phyloP scores from a whole-genome alignment of 1,284 basidiomycete species.

The Ceratobasidium sp. region DNA sequence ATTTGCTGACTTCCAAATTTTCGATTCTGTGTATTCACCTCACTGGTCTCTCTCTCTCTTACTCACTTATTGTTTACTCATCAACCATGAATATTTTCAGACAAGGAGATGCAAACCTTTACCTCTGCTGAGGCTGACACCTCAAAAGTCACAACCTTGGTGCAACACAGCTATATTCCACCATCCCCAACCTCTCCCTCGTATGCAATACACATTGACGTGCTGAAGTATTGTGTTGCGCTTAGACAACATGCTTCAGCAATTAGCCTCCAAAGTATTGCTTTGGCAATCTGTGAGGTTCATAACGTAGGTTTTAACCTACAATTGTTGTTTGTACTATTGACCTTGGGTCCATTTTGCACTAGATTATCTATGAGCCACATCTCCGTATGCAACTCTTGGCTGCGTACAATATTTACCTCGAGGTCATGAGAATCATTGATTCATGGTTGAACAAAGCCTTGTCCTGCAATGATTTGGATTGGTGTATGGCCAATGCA shows the following conservation, averaged over 20 bases:
- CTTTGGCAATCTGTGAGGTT: conserved; percentile 4
- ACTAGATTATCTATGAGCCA: neutral
- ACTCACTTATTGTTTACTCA: neutral
- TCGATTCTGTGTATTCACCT: conserved; percentile 12
- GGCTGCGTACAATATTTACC: conserved; percentile 37
- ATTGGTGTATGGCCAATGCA: conserved; percentile 41
- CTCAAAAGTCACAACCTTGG: neutral
- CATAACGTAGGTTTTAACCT: neutral
- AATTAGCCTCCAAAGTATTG: conserved; percentile 1
- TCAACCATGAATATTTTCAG: neutral
- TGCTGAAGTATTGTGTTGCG: neutral
- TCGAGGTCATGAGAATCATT: conserved; percentile 29
- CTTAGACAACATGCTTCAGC: neutral
- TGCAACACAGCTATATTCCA: neutral
- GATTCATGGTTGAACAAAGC: conserved; percentile 13
- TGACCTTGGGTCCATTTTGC: neutral
- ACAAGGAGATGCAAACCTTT: neutral
- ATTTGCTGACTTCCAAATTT: neutral
- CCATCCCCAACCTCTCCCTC: conserved; percentile 6
- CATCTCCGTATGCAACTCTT: conserved; percentile 39
- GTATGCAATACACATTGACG: conserved; percentile 3
- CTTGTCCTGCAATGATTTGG: conserved; percentile 7
- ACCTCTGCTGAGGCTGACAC: neutral
- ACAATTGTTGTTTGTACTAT: neutral
- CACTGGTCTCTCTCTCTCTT: neutral